Evolutionary conservation across 2,329 filamentous ascomycete genomes (phyloP).

Genomic region (Botryotinia narcissicola): DNA sequence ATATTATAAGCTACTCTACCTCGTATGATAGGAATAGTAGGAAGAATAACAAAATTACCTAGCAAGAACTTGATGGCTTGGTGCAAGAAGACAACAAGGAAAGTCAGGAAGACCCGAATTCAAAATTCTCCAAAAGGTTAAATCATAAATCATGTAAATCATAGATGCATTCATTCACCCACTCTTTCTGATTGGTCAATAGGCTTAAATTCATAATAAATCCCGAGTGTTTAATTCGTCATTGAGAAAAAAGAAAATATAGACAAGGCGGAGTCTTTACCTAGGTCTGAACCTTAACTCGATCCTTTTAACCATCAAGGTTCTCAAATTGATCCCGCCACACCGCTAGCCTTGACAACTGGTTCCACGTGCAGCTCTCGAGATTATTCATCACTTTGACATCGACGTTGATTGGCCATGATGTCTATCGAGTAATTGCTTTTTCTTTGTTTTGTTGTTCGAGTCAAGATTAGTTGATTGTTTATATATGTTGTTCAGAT

Average conservation of each 20-base stretch:
- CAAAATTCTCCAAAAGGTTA: neutral
- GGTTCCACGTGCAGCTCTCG: neutral
- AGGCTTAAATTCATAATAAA: too few species aligned
- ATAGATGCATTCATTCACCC: neutral
- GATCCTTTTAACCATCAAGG: constrained; percentile 11
- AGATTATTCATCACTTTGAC: neutral
- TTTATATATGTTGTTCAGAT: neutral
- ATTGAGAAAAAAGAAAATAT: neutral
- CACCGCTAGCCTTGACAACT: neutral
- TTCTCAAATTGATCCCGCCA: constrained; percentile 2
- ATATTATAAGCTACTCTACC: neutral
- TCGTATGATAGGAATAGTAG: too few species aligned
- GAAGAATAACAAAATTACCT: neutral
- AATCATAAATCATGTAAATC: neutral
- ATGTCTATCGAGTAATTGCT: neutral
- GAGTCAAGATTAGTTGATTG: neutral
- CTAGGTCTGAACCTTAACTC: neutral
- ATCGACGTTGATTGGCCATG: neutral
- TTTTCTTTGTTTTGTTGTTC: neutral
- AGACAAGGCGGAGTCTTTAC: neutral
- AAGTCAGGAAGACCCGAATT: neutral
- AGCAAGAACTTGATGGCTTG: neutral
- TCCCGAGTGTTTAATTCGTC: neutral
- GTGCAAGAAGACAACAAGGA: neutral
- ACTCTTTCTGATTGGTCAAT: neutral